Evolutionary conservation across 1,139 yeast species (phyloP), one percentile per base, ranked within the genome.

Genomic region (Taphrina confusa): DNA sequence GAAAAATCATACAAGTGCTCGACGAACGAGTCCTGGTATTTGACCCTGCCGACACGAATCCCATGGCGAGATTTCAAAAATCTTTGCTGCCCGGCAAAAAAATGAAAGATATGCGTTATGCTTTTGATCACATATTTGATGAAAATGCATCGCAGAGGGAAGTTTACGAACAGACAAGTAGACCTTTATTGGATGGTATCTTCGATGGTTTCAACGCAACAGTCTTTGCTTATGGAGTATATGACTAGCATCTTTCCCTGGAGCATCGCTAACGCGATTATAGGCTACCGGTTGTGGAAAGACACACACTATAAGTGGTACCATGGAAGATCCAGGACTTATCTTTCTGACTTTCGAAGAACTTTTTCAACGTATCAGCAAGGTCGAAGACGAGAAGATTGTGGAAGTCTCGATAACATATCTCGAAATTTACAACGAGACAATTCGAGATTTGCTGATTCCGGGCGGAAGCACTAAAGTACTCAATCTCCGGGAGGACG

Each of bases 201-300:
- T 75, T 89, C 65, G 84, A 84, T 34, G 96, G 96, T 0, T 90
- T 76, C 71, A 89, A 90, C 69, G 95, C 92, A 8, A 90, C 97
- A 0, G 90, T 91, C 0, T 92, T 92, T 75, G 97, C 98, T 1
- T 92, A 92, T 70, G 98, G 98, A 1, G 52, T 47, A 47, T 9
- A 14, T 18, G 18, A 23, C 11, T 12, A 18, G 1, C 31, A 42
- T 1, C 2, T 4, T 11, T 8, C 12, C 9, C 14, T 4, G 5
- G 2, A 31, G 18, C 14, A 3, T 23, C 8, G 31, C 47, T 42
- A 31, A 42, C 30, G 2, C 6, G 31, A 12, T 30, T 5, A 18
- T 3, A 47, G 52, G 96, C 96, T 27, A 90, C 98, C 0, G 98
- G 98, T 0, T 92, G 97, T 72, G 98, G 98, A n/a, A 91, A 96